Evolutionary conservation across 768 basidiomycete genomes (phyloP).

Genomic region (Neoboletus subvelutipes): DNA sequence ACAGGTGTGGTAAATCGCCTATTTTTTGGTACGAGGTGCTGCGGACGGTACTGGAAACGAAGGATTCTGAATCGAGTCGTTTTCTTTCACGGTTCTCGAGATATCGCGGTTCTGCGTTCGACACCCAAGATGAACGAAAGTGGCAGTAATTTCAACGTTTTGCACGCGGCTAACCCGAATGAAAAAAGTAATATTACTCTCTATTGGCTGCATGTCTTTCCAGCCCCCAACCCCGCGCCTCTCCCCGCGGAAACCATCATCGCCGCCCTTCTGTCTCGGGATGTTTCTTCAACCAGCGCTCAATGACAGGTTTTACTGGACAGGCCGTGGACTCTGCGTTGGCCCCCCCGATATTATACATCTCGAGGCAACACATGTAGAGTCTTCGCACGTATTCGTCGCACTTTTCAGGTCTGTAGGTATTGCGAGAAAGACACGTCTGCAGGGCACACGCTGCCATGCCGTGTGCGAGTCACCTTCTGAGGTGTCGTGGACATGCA

Average conservation of each 20-base stretch:
- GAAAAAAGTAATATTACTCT: too few species aligned
- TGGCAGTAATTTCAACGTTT: too few species aligned
- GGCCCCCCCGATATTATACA: conserved; percentile 47
- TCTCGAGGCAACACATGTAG: conserved; percentile 59
- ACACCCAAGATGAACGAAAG: too few species aligned
- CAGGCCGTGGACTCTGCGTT: conserved; percentile 55
- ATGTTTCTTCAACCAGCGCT: conserved; percentile 53
- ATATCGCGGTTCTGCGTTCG: too few species aligned
- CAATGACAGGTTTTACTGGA: conserved; percentile 51
- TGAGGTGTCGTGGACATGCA: neutral
- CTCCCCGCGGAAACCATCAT: neutral
- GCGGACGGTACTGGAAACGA: too few species aligned
- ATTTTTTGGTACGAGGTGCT: too few species aligned
- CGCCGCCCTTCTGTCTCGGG: neutral
- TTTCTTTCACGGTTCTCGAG: too few species aligned
- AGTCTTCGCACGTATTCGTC: conserved; percentile 48
- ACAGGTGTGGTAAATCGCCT: too few species aligned
- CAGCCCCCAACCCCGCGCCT: neutral
- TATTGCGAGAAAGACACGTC: conserved; percentile 59
- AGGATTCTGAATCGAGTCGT: too few species aligned
- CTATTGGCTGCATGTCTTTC: neutral
- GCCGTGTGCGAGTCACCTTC: neutral
- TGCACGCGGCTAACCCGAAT: too few species aligned
- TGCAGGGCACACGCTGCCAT: conserved; percentile 62
- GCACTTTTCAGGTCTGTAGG: conserved; percentile 64